Base-by-base conservation (phyloP, 768 basidiomycete genomes). In the Tulasnella sp. region DNA sequence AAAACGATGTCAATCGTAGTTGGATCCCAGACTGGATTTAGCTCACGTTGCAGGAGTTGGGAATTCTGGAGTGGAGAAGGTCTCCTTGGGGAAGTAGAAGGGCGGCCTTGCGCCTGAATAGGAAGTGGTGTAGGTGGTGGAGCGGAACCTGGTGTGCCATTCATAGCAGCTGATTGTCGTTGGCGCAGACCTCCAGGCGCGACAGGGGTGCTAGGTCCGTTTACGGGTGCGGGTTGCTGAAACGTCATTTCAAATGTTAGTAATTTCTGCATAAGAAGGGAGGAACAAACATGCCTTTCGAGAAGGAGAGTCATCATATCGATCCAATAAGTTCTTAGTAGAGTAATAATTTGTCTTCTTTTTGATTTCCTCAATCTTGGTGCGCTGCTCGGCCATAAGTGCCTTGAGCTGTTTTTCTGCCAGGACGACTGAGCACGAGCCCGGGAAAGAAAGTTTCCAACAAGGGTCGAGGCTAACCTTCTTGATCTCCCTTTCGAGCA, bases 311-410 rank as follows among this genome's bases (percentile, higher is more conserved):
- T 93, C 94, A 81, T 97, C 97, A 83, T 98, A 98, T 79, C 91
- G 91, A 84, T 97, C 95, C 24, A 99, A 88, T 71, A 99, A 88
- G 82, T 93, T 94, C 76, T 94, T 92, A 39, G 96, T 99, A 16
- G 90, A 91, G 84, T 99, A 95, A 85, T 94, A 99, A 82, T 98
- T 97, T 1, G 97, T 98, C 84, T 94, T 96, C 87, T 96, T 95
- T 89, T 99, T 99, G 82, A 99, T 94, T 82, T 98, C 97, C 81
- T 97, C 96, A 48, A 99, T 90, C 83, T 94, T 96, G 34, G 89
- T 88, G 27, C 94, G 92, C 81, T 97, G 95, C 83, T 92, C 88
- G 83, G 92, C 92, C 83, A 93, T 88, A 4, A 96, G 87, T 1
- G 85, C 85, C 78, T 92, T 92, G 24, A 99, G 88, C 3, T 91